Evolutionary conservation across 192 early-diverging fungal genomes (phyloP).

Genomic region (Fimicolochytrium jonesii): DNA sequence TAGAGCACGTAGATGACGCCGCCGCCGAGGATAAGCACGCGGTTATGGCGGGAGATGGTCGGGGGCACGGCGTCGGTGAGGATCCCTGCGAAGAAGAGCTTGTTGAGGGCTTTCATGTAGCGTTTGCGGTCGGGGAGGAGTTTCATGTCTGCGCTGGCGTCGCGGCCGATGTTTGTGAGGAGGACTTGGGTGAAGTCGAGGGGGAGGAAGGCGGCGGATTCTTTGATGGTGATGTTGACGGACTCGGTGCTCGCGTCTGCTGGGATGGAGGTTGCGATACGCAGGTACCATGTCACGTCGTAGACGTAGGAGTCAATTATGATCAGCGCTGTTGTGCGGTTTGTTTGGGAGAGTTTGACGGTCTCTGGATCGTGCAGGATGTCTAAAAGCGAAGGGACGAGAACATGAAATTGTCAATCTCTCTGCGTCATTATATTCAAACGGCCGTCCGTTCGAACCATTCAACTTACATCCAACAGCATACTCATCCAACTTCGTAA

Average conservation of each 20-base stretch:
- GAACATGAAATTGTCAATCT: neutral
- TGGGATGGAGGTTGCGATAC: neutral
- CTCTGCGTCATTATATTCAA: neutral
- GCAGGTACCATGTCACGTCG: slow-evolving; percentile 17
- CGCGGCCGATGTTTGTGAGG: neutral
- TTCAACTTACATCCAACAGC: slow-evolving; percentile 12
- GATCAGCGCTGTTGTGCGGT: neutral
- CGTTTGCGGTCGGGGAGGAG: neutral
- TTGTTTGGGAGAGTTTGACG: neutral
- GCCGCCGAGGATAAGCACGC: neutral
- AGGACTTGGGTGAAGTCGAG: neutral
- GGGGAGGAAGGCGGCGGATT: neutral
- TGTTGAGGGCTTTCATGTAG: slow-evolving; percentile 2
- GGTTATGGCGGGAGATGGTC: neutral
- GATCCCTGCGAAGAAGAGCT: slow-evolving; percentile 11
- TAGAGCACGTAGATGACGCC: neutral
- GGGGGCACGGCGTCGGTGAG: slow-evolving; percentile 6
- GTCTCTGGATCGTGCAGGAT: neutral
- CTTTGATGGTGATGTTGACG: neutral
- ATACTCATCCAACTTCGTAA: neutral
- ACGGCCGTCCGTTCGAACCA: neutral
- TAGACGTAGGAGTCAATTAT: slow-evolving; percentile 9
- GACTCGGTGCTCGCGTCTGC: neutral
- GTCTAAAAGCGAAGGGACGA: neutral
- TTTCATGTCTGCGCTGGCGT: neutral